phyloP scores from a whole-genome alignment of 768 basidiomycete species.

The Agaricus blazei region DNA sequence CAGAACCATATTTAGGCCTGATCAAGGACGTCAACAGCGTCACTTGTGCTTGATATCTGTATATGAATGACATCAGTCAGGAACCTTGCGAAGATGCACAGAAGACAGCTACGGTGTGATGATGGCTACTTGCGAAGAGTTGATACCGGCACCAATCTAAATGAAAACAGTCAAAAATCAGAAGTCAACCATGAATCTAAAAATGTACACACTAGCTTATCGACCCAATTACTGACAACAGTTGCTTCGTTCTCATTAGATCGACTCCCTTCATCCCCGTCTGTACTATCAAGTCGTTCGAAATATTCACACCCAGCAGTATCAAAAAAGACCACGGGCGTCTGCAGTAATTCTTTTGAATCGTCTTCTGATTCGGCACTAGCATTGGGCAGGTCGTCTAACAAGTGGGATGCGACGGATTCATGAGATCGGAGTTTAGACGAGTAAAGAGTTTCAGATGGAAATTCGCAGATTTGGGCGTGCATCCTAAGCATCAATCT shows the following conservation, averaged over 20 bases:
- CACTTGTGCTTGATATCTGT: conserved; percentile 92
- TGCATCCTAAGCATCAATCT: conserved; percentile 66
- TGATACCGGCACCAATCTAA: conserved; percentile 58
- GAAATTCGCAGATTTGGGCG: conserved; percentile 76
- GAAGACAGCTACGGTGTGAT: conserved; percentile 66
- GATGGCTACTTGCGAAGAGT: conserved; percentile 73
- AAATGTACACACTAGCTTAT: conserved; percentile 54
- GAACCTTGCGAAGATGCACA: background rate
- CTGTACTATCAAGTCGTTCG: conserved; percentile 59
- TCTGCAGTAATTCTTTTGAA: conserved; percentile 64
- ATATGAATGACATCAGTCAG: background rate
- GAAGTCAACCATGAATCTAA: background rate
- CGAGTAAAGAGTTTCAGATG: conserved; percentile 76
- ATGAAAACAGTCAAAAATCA: background rate
- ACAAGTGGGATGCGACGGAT: conserved; percentile 66
- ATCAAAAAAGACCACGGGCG: conserved; percentile 89
- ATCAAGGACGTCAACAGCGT: conserved; percentile 75
- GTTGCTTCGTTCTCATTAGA: conserved; percentile 94
- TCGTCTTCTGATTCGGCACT: conserved; percentile 55
- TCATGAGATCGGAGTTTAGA: conserved; percentile 63
- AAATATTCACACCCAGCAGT: conserved; percentile 93
- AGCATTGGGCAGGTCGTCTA: conserved; percentile 63
- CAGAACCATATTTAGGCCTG: conserved; percentile 58
- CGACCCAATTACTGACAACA: conserved; percentile 79
- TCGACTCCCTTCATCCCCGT: conserved; percentile 84